phyloP scores from a whole-genome alignment of 1,139 yeast species.

The Barnettozyma hawaiiensis region DNA sequence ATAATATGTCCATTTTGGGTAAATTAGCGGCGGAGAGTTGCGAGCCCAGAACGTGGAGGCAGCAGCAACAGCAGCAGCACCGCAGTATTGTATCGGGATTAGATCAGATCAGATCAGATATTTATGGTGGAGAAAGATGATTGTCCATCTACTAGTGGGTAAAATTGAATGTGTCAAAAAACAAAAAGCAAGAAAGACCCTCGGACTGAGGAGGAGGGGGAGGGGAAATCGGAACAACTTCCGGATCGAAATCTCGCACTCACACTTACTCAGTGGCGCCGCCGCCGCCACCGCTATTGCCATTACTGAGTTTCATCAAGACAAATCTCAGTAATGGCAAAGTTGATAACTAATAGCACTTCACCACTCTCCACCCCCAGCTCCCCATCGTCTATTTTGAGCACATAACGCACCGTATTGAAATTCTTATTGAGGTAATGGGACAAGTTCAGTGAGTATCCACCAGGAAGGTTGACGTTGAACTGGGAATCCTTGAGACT shows the following conservation, averaged over 20 bases:
- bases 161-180: neutral
- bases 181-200: too few relatives aligned
- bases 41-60: neutral
- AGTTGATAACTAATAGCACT: conserved; percentile 18
- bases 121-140: too few relatives aligned
- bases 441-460: conserved; percentile 37
- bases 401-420: conserved; percentile 21
- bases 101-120: too few relatives aligned
- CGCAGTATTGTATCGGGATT: too few relatives aligned
- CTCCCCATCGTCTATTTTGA: conserved; percentile 11
- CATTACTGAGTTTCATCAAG: too few relatives aligned
- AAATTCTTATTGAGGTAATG: conserved; percentile 32
- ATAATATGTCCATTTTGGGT: neutral
- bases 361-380: conserved; percentile 17
- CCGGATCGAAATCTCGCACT: neutral
- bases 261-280: neutral
- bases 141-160: too few relatives aligned
- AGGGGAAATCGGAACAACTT: neutral
- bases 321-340: conserved; percentile 1
- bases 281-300: too few relatives aligned
- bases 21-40: neutral
- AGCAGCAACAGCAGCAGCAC: too few relatives aligned
- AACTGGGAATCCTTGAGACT: conserved; percentile 35
- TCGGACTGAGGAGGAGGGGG: too few relatives aligned
- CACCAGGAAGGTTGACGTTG: conserved; percentile 38